Base-by-base conservation (phyloP, 192 early-diverging fungal genomes). In the Thoreauomyces humboldtii region DNA sequence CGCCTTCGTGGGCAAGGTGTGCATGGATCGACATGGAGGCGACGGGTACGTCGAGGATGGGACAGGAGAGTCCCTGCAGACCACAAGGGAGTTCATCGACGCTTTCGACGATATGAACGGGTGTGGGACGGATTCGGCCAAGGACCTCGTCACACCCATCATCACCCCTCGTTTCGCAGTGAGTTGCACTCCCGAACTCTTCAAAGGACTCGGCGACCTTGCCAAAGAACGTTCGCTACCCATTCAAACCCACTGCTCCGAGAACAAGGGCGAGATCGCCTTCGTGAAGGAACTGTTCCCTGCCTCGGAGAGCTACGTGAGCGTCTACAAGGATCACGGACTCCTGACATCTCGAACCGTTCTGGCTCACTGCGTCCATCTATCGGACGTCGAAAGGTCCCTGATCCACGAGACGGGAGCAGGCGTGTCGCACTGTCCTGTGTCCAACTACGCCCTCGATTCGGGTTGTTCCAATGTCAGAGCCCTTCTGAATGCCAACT, bases 91-190 rank as follows among this genome's bases (percentile, higher is more conserved):
- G 28, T 77, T 75, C 47, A 36, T 79, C 21, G 42, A 47, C 42
- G 29, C 71, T 67, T 48, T 75, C 47, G 19, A 61, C 25, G 19
- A 43, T 31, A 17, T 70, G 63, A 25, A 27, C 25, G n/a, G n/a
- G n/a, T n/a, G n/a, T n/a, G n/a, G n/a, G n/a, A n/a, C n/a, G n/a
- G n/a, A n/a, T n/a, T n/a, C n/a, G n/a, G n/a, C 19, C 44, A 15
- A 15, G 25, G 60, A 71, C 21, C 42, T 61, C 42, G 73, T 78
- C 1, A 22, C 71, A 63, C 94, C 96, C 25, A 88, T 93, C 45
- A 71, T 98, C 52, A 98, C 96, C 11, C 96, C 96, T 17, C 86
- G 96, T 42, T 98, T 98, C 72, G 94, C 86, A n/a, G 88, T 91
- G 45, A 76, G 88, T 4, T 95, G 93, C 75, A 81, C 91, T 1